Evolutionary conservation across 441 rosid species (phyloP).

Genomic region (Capsella rubella): DNA sequence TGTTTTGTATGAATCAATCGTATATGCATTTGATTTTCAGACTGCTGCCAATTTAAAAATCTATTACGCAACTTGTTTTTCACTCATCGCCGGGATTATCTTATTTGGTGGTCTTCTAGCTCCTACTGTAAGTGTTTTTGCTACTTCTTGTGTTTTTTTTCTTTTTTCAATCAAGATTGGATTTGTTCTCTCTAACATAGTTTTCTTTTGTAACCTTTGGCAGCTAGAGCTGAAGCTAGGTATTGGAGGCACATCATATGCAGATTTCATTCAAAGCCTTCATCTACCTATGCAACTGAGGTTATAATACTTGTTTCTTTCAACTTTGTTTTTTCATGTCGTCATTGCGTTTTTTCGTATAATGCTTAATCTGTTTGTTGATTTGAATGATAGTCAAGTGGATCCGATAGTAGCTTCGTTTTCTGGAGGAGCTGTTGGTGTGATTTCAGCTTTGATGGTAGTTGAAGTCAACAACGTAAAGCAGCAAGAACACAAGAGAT

Average conservation of each 20-base stretch:
- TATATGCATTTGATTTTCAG: constrained; percentile 48
- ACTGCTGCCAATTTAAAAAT: constrained; percentile 78
- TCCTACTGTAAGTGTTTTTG: constrained; percentile 67
- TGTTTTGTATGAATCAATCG: not conserved
- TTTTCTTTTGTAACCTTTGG: constrained; percentile 30
- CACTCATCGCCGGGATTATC: constrained; percentile 89
- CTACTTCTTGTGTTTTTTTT: not conserved
- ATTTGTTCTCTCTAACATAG: not conserved
- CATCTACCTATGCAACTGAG: constrained; percentile 97
- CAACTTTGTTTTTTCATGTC: not conserved
- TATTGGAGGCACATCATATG: constrained; percentile 91
- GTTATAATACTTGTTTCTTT: constrained; percentile 45
- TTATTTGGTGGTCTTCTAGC: constrained; percentile 95
- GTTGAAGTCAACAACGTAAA: constrained; percentile 97
- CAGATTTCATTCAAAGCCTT: constrained; percentile 75
- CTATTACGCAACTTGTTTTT: constrained; percentile 88
- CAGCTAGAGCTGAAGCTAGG: constrained; percentile 98
- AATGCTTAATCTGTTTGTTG: constrained; percentile 15
- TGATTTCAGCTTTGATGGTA: constrained; percentile 95
- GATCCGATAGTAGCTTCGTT: constrained; percentile 99
- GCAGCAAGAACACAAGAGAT: constrained; percentile 93
- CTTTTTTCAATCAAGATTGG: constrained; percentile 18
- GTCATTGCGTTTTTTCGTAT: not conserved
- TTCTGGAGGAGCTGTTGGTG: constrained; percentile 99
- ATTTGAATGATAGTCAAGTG: constrained; percentile 64